Conservation (phyloP, 345 rosid species). For the Carallia brachiata region DNA sequence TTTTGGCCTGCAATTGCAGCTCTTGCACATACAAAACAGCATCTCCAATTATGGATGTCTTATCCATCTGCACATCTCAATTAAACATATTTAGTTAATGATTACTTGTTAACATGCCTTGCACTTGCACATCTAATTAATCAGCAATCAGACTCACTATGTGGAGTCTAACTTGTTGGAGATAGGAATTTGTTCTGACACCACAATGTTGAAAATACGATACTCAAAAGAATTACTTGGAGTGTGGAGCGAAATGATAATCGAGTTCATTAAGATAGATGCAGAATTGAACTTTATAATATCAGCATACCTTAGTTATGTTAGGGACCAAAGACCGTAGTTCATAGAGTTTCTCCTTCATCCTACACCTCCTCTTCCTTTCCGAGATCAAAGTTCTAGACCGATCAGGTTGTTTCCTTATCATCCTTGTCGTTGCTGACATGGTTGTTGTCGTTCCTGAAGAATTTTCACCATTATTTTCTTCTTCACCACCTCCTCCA, state of each 20-base stretch:
- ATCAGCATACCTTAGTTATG: constrained; percentile 67
- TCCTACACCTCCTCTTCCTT: constrained; percentile 63
- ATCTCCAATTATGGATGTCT: constrained; percentile 90
- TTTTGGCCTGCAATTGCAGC: constrained; percentile 61
- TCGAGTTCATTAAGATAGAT: neutral
- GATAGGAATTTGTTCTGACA: too few relatives aligned
- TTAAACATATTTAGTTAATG: neutral
- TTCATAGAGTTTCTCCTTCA: constrained; percentile 88
- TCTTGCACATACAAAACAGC: constrained; percentile 73
- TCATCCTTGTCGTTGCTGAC: constrained; percentile 27
- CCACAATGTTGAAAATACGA: too few relatives aligned
- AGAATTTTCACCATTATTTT: constrained; percentile 44
- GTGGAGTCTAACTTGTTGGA: too few relatives aligned
- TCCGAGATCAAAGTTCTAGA: constrained; percentile 75
- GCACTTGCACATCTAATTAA: too few relatives aligned
- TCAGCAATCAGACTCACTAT: neutral
- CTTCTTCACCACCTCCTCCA: constrained; percentile 28
- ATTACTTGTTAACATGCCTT: too few relatives aligned
- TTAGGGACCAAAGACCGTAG: constrained; percentile 87
- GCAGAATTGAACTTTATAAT: neutral
- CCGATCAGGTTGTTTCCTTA: constrained; percentile 52
- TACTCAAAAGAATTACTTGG: too few relatives aligned
- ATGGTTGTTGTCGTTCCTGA: constrained; percentile 54
- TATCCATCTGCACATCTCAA: constrained; percentile 65
- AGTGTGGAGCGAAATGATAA: neutral